phyloP scores from a whole-genome alignment of 169 alveolate genomes.

The Miamiensis avidus region DNA sequence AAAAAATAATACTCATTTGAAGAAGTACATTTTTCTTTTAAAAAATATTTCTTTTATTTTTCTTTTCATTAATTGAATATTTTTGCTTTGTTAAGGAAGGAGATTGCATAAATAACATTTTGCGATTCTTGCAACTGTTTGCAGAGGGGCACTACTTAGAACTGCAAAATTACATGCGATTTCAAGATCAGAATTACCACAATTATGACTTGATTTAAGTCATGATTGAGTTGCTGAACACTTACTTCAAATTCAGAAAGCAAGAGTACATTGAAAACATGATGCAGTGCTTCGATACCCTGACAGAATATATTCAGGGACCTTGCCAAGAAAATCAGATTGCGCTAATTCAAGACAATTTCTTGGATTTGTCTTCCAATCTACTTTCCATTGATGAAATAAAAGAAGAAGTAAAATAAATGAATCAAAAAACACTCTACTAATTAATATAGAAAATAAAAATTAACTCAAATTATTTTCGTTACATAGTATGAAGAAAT shows the following conservation, averaged over 20 bases:
- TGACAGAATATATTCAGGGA: slow-evolving; percentile 81
- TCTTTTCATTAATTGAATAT: not conserved
- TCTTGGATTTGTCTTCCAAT: slow-evolving; percentile 39
- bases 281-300: slow-evolving; percentile 64
- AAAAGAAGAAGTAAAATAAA: slow-evolving; percentile 29
- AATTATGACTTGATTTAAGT: slow-evolving; percentile 46
- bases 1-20: slow-evolving; percentile 20
- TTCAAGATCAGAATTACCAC: slow-evolving; percentile 56
- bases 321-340: slow-evolving; percentile 82
- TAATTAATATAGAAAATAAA: no score
- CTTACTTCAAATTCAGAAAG: slow-evolving; percentile 24
- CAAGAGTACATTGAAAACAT: slow-evolving; percentile 31
- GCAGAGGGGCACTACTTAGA: slow-evolving; percentile 78
- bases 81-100: slow-evolving; percentile 1
- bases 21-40: not conserved
- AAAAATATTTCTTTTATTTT: no score
- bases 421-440: slow-evolving; percentile 1
- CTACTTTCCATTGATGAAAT: slow-evolving; percentile 49
- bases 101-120: slow-evolving; percentile 35
- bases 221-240: slow-evolving; percentile 34
- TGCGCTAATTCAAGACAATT: slow-evolving; percentile 64
- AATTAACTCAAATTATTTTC: no score
- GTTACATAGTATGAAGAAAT: no score
- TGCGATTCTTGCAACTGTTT: slow-evolving; percentile 72
- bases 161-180: slow-evolving; percentile 73